These are phyloP conservation scores for Lachnellula cervina DNA, from an alignment of 2,329 filamentous ascomycete genomes.

Conservation along the genomic window DNA sequence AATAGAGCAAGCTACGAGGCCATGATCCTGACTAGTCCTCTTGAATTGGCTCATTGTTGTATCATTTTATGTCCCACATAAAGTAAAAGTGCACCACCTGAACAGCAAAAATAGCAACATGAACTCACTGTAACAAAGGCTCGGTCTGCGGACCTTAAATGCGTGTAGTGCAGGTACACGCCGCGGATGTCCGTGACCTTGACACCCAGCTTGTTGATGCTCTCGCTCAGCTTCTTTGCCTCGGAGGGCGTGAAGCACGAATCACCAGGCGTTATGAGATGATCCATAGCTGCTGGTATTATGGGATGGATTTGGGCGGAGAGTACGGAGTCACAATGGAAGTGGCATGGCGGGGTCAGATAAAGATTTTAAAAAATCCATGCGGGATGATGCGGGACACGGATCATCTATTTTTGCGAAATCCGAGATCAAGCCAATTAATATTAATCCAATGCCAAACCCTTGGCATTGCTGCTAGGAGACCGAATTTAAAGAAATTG, in stretches of 20 bases:
- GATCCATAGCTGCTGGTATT: background rate
- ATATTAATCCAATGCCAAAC: too few species aligned
- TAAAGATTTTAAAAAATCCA: background rate
- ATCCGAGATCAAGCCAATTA: background rate
- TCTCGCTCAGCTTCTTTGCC: slow-evolving; percentile 23
- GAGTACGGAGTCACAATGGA: background rate
- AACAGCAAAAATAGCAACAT: background rate
- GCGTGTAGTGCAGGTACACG: slow-evolving; percentile 29
- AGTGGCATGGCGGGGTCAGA: background rate
- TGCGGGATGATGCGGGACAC: background rate
- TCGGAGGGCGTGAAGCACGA: slow-evolving; percentile 28
- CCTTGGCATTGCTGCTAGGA: too few species aligned
- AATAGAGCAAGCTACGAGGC: background rate
- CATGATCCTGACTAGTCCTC: background rate
- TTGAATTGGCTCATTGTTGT: background rate
- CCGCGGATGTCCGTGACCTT: slow-evolving; percentile 25
- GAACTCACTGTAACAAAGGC: slow-evolving; percentile 8
- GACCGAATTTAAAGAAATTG: background rate
- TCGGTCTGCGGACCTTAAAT: slow-evolving; percentile 17
- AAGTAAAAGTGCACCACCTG: background rate
- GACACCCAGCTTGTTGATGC: slow-evolving; percentile 16
- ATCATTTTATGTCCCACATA: background rate
- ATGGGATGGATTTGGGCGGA: background rate
- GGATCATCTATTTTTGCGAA: background rate
- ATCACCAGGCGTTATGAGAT: slow-evolving; percentile 23